Evolutionary conservation across 345 rosid genomes (phyloP), one percentile per base, ranked within the genome.

Genomic region (Citrus unshiu): DNA sequence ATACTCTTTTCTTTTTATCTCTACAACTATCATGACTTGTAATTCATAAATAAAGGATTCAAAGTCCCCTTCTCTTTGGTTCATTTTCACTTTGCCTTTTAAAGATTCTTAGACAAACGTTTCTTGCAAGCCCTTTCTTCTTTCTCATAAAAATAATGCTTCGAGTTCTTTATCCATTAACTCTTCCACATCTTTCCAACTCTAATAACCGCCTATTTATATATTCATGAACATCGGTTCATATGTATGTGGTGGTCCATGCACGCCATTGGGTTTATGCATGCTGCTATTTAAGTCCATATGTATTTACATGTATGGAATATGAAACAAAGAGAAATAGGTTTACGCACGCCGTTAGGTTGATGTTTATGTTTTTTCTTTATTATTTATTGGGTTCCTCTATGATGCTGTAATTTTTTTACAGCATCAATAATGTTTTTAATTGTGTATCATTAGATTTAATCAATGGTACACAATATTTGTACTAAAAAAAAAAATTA

Each of bases 31-130:
- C 13, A 37, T 62, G 76, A 58, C 74, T 66, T 68, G 67, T 70
- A 46, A 46, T 46, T 46, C 51, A 81, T 72, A 76, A 83, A 70
- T 54, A 54, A 76, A 71, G 74, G 69, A 74, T 56, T 74, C 78
- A 35, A 75, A 75, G 66, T 6, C 39, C 68, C 72, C 39, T 30
- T 72, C 74, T 72, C 79, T 81, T 81, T 82, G 76, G 65, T 30
- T 78, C 57, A 40, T 77, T 58, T 76, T 46, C 79, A 65, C 80
- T 81, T 80, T 85, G 54, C 24, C 83, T 82, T 84, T 85, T 82
- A 57, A 74, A 84, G 84, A 81, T 83, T 82, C 87, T 83, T 77
- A 39, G 87, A 84, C 89, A 88, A 81, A 74, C 85, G 87, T 88
- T 86, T 77, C 77, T 65, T 63, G 72, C 78, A 88, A 88, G 90